phyloP scores from a whole-genome alignment of 2,329 filamentous ascomycete genomes.

The Monosporascus sp. region DNA sequence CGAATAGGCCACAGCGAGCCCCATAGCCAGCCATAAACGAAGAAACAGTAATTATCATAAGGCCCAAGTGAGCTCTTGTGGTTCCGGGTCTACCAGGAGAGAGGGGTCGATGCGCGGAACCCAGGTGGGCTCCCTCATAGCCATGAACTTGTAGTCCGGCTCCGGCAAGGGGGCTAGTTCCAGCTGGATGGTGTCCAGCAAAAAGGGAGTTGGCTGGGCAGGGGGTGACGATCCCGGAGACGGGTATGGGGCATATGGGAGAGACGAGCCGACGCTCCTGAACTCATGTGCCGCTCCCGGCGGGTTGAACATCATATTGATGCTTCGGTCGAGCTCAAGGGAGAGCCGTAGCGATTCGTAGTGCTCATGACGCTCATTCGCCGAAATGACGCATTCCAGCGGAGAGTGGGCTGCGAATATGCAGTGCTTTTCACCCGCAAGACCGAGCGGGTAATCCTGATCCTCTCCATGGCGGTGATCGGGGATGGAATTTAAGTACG shows the following conservation, averaged over 20 bases:
- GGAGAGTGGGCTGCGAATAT: slow-evolving; percentile 14
- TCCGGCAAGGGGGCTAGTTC: not conserved
- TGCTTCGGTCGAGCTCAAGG: not conserved
- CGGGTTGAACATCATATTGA: not conserved
- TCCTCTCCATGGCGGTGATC: slow-evolving; percentile 16
- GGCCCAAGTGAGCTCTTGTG: not conserved
- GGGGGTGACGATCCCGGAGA: not conserved
- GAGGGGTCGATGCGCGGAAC: not conserved
- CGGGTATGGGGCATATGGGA: not conserved
- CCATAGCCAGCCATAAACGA: too few relatives aligned
- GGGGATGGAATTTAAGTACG: slow-evolving; percentile 11
- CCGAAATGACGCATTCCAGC: slow-evolving; percentile 9
- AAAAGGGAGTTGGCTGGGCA: not conserved
- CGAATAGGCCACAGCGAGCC: too few relatives aligned
- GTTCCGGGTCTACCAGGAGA: not conserved
- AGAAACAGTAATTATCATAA: too few relatives aligned
- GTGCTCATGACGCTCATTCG: not conserved
- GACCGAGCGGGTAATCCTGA: slow-evolving; percentile 14
- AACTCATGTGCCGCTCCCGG: not conserved
- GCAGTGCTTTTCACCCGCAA: slow-evolving; percentile 15
- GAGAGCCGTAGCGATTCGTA: not conserved
- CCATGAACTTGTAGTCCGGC: not conserved
- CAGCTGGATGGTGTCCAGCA: not conserved
- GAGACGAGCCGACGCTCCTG: not conserved
- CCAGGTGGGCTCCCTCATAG: not conserved